phyloP scores from a whole-genome alignment of 306 rosid species.

The Lablab purpureus region DNA sequence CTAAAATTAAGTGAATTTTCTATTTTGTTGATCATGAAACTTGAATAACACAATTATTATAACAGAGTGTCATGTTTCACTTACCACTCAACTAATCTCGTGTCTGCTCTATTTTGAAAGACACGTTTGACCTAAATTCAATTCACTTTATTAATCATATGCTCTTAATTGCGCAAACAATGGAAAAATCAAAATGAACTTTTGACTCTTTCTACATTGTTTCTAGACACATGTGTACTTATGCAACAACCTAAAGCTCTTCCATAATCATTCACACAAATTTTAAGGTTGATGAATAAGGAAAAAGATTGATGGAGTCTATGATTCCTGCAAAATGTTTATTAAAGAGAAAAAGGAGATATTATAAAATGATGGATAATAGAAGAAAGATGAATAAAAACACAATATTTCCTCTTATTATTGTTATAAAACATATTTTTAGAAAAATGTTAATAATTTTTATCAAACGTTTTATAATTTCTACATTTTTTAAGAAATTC shows the following conservation, averaged over 20 bases:
- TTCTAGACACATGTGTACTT: conserved; percentile 21
- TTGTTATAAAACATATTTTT: too few species aligned
- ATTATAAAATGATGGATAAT: too few species aligned
- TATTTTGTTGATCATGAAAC: not conserved
- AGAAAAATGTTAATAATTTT: too few species aligned
- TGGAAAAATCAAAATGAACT: not conserved
- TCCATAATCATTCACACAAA: conserved; percentile 4
- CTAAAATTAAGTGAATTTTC: not conserved
- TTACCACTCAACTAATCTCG: conserved; percentile 3
- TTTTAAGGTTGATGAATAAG: not conserved
- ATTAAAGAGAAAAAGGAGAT: too few species aligned
- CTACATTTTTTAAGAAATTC: too few species aligned
- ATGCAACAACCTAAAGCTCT: not conserved
- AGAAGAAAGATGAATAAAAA: too few species aligned
- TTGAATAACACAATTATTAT: not conserved
- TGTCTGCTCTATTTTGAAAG: conserved; percentile 27
- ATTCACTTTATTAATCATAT: conserved; percentile 34
- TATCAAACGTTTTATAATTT: too few species aligned
- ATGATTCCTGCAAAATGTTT: too few species aligned
- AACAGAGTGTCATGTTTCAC: not conserved
- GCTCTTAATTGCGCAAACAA: not conserved
- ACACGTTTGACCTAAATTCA: conserved; percentile 12
- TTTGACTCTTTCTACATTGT: conserved; percentile 32
- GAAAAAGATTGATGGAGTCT: too few species aligned
- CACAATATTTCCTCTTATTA: too few species aligned